Base-by-base conservation (phyloP, 306 rosid species). In the Cyclanthera cordifolia region DNA sequence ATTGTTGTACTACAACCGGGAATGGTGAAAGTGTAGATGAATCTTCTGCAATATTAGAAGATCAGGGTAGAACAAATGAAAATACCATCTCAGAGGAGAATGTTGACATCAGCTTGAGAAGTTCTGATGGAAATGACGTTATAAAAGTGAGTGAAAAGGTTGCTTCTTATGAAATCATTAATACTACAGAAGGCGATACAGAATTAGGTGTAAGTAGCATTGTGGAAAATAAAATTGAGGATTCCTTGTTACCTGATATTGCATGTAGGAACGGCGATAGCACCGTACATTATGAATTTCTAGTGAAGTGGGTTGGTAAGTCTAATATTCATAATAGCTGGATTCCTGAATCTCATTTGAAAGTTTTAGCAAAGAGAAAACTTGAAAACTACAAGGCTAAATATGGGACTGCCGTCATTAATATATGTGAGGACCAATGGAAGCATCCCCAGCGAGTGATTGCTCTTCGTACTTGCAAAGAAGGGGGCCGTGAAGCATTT, bases 341-440 rank as follows among this genome's bases (percentile, higher is more conserved):
- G 99, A 82, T 94, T 63, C 77, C 99, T 64, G 99, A 94, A 79
- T 88, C 96, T 75, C 95, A 82, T 71, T 78, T 94, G 71, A 94
- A 94, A 86, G 82, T 51, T 70, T 79, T 88, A 83, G 99, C 99
- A 4, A 94, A 90, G 90, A 86, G 99, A 82, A 94, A 94, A 80
- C 84, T 94, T 56, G 99, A 94, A 81, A 94, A 94, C 81, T 94
- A 94, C 80, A 94, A 88, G 85, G 97, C 91, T 5, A 94, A 94
- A 81, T 88, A 90, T 81, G 99, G 99, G 74, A 83, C 78, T 39
- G 72, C 88, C 2, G 82, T 84, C 67, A 90, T 94, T 77, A 84
- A 90, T 77, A 86, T 94, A 65, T 90, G 96, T 51, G 95, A 94
- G 88, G 99, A 94, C 58, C 78, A 72, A 28, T 94, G 99, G 99